phyloP scores from a whole-genome alignment of 106 monocot species.

The Acanthochlamys bracteata region DNA sequence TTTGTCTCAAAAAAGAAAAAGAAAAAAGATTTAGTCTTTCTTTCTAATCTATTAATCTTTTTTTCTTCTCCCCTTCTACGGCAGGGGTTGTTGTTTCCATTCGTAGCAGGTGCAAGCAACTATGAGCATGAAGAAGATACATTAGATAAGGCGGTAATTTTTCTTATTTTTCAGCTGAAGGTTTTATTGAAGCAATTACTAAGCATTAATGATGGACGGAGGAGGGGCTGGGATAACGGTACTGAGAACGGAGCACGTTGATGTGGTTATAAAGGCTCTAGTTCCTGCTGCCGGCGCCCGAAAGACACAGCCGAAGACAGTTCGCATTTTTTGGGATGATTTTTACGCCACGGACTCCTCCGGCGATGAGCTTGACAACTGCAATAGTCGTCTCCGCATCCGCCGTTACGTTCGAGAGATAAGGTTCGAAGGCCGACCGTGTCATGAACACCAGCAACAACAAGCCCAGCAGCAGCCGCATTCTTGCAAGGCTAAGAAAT shows the following conservation, averaged over 20 bases:
- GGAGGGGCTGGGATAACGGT: slow-evolving; percentile 3
- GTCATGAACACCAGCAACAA: not conserved
- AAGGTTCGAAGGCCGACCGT: slow-evolving; percentile 18
- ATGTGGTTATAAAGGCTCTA: slow-evolving; percentile 27
- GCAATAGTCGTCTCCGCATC: slow-evolving; percentile 13
- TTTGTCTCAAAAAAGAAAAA: not conserved
- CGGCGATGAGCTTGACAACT: slow-evolving; percentile 24
- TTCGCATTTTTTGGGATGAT: slow-evolving; percentile 46
- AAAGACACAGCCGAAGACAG: slow-evolving; percentile 6
- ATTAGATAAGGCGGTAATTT: not conserved
- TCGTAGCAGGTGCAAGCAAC: not conserved
- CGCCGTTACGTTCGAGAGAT: slow-evolving; percentile 52
- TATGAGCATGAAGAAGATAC: not conserved
- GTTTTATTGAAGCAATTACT: no score
- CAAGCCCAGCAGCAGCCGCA: not conserved
- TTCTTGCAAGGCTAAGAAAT: not conserved
- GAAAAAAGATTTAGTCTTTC: not conserved
- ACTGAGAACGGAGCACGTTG: slow-evolving; percentile 27
- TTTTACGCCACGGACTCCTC: slow-evolving; percentile 60
- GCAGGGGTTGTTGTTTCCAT: not conserved
- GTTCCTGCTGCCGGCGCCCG: not conserved
- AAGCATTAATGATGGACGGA: not conserved
- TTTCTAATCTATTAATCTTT: not conserved
- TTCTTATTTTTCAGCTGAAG: not conserved
- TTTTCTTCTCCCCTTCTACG: not conserved